Base-by-base conservation (phyloP, 495 filamentous ascomycete species). In the Chlorociboria aeruginascens region DNA sequence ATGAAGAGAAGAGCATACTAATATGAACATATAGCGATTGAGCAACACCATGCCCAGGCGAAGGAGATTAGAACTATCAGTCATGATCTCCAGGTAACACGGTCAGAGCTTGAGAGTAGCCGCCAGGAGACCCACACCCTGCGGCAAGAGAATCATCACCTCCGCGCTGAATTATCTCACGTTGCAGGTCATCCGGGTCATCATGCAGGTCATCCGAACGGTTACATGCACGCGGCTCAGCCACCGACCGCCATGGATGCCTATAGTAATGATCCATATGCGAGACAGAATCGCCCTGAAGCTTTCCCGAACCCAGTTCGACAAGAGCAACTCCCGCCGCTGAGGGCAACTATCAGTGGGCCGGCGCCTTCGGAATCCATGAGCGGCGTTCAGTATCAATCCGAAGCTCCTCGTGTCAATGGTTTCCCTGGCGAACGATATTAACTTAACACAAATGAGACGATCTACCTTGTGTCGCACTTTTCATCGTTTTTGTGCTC, bases 361-460 rank as follows among this genome's bases (percentile, higher is more conserved):
- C 37, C 43, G 7, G 63, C 60, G 38, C 62, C 68, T 6, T 25
- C 20, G 20, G 72, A 77, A 9, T 64, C 67, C 6, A 77, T 77
- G 73, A 72, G 69, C 17, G 73, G 73, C 10, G 69, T 77, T 9
- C 73, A 77, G 54, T 77, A 77, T 45, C 70, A 74, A 49, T 67
- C 74, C 38, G 56, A 62, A 12, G 34, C 11, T 7, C 68, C 65
- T 10, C 58, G 63, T 12, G 32, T 55, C 1, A 68, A 68, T 42
- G 65, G 66, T 25, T 25, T 25, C 20, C 20, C 1, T 25, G 4
- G 20, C 20, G 20, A 25, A 25, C 20, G 20, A 25, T 25, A 25
- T 25, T 25, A 25, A 25, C 4, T n/a, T n/a, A n/a, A n/a, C n/a
- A n/a, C 20, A 25, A 25, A 25, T 4, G 20, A 25, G 1, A 2